Evolutionary conservation across 192 early-diverging fungal genomes (phyloP).

Genomic region (Mortierella claussenii): DNA sequence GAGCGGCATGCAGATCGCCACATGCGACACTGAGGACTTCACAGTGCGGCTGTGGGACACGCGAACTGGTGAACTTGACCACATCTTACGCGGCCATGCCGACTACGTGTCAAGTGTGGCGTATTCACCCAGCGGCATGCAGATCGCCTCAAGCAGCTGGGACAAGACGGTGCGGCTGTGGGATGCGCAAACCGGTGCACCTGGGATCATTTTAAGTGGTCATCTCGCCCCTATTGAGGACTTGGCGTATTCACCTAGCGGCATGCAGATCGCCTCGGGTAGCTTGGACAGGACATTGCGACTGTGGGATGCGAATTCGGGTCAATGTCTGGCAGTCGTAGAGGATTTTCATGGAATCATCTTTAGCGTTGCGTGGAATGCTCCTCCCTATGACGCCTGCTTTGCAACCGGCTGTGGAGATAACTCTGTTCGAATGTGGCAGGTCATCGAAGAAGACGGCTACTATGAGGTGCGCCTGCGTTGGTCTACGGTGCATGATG

Average conservation of each 20-base stretch:
- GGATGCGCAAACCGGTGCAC: not conserved
- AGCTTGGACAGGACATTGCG: not conserved
- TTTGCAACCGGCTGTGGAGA: too few relatives aligned
- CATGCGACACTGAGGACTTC: not conserved
- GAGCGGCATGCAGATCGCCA: not conserved
- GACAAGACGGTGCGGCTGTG: not conserved
- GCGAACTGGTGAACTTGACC: not conserved
- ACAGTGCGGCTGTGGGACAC: not conserved
- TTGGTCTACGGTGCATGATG: too few relatives aligned
- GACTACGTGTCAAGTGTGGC: not conserved
- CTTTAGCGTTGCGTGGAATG: too few relatives aligned
- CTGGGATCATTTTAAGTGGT: not conserved
- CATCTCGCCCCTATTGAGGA: not conserved
- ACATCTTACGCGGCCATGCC: not conserved
- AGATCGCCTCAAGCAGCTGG: not conserved
- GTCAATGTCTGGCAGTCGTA: too few relatives aligned
- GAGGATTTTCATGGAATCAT: too few relatives aligned
- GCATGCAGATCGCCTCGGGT: not conserved
- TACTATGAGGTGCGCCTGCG: too few relatives aligned
- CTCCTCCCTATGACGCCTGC: too few relatives aligned
- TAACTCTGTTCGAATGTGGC: too few relatives aligned
- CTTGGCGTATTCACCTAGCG: not conserved
- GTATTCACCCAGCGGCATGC: not conserved
- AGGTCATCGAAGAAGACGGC: too few relatives aligned
- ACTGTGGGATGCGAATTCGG: not conserved